These are phyloP conservation scores for Acer yangbiense DNA, from an alignment of 345 rosid species.

Conservation along the genomic window DNA sequence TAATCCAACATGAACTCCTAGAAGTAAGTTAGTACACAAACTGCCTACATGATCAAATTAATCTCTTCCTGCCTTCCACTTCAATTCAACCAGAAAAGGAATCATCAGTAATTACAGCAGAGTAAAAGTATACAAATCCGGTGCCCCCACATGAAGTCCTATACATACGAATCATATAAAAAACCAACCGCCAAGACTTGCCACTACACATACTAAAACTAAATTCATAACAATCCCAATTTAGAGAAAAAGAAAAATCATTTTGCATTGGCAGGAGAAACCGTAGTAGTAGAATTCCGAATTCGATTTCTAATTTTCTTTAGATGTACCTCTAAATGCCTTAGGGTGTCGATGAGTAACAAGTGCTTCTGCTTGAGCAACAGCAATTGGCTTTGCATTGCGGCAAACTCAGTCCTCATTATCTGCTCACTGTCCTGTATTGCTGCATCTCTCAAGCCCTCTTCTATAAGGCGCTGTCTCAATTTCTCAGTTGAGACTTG, in stretches of 20 bases:
- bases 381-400: slow-evolving; percentile 67
- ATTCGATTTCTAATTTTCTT: slow-evolving; percentile 24
- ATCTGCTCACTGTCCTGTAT: slow-evolving; percentile 92
- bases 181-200: not conserved
- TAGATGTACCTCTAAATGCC: slow-evolving; percentile 87
- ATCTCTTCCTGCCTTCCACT: not conserved
- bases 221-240: not conserved
- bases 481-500: slow-evolving; percentile 72
- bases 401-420: slow-evolving; percentile 73
- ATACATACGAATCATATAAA: not conserved
- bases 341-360: slow-evolving; percentile 79
- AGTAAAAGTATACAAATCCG: not conserved
- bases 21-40: not conserved
- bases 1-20: not conserved
- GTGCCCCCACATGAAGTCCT: not conserved
- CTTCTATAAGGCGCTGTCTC: slow-evolving; percentile 69
- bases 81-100: not conserved
- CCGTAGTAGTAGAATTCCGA: slow-evolving; percentile 8
- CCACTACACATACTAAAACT: not conserved
- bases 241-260: not conserved
- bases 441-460: slow-evolving; percentile 68
- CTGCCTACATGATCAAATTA: slow-evolving; percentile 1
- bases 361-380: slow-evolving; percentile 88
- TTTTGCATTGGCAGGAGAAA: slow-evolving; percentile 16
- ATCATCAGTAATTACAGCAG: not conserved